These are phyloP conservation scores for Sporothrix curviconia DNA, from an alignment of 2,329 filamentous ascomycete genomes.

Conservation along the genomic window DNA sequence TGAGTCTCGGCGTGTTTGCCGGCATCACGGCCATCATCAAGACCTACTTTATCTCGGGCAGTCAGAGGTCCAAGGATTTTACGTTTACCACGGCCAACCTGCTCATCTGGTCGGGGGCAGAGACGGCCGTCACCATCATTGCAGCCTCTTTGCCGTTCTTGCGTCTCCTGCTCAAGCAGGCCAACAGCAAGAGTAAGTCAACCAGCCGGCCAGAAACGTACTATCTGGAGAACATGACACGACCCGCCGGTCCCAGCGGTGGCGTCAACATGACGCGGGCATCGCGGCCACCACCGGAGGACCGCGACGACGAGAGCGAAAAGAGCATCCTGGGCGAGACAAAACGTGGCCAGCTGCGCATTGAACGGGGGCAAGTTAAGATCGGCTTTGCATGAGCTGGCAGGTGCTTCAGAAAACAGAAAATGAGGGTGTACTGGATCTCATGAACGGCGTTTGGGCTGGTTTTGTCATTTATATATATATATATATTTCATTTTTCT, in stretches of 20 bases:
- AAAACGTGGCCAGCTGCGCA: not conserved
- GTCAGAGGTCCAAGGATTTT: constrained; percentile 9
- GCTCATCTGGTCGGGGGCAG: constrained; percentile 14
- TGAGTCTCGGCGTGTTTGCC: constrained; percentile 31
- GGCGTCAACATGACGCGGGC: not conserved
- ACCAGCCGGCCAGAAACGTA: constrained; percentile 1
- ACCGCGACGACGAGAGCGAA: constrained; percentile 16
- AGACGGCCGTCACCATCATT: constrained; percentile 16
- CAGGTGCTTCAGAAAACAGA: not conserved
- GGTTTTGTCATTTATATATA: too few relatives aligned
- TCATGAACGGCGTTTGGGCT: not conserved
- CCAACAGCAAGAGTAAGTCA: constrained; percentile 6
- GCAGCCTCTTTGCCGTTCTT: constrained; percentile 15
- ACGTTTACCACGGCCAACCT: constrained; percentile 17
- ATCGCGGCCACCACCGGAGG: not conserved
- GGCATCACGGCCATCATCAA: constrained; percentile 27
- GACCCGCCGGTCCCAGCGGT: not conserved
- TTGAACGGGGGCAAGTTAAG: constrained; percentile 3
- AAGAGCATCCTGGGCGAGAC: constrained; percentile 15
- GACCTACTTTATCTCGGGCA: constrained; percentile 17
- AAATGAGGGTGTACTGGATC: not conserved
- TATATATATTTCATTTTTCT: too few relatives aligned
- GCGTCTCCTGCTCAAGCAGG: constrained; percentile 25
- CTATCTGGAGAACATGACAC: constrained; percentile 8
- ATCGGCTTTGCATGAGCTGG: not conserved